Evolutionary conservation across 2,329 filamentous ascomycete genomes (phyloP).

Genomic region (Pseudocercospora eumusae): DNA sequence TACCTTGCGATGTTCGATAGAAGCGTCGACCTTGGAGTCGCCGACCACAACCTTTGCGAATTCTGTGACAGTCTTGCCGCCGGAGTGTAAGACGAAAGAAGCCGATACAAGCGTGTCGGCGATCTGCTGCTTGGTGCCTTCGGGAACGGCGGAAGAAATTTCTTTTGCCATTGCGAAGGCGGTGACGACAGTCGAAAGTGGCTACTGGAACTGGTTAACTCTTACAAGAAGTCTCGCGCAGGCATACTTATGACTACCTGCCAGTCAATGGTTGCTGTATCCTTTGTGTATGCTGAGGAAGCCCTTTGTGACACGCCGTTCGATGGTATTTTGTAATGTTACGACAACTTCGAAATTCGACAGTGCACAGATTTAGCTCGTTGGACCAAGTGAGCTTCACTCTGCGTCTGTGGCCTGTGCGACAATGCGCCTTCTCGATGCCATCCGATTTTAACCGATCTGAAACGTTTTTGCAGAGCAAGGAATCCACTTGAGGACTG

Average conservation of each 20-base stretch:
- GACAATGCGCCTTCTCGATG: not conserved
- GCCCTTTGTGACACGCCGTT: not conserved
- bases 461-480: not conserved
- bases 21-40: conserved; percentile 10
- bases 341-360: not conserved
- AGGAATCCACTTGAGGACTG: not conserved
- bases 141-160: conserved; percentile 11
- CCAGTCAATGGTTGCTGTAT: not conserved
- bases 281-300: not conserved
- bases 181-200: not conserved
- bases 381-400: conserved; percentile 2
- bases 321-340: not conserved
- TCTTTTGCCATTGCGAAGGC: conserved; percentile 11
- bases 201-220: not conserved
- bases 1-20: conserved; percentile 15
- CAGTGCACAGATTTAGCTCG: not conserved
- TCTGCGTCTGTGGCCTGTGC: not conserved
- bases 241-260: not conserved
- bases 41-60: conserved; percentile 17
- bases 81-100: conserved; percentile 18
- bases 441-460: not conserved
- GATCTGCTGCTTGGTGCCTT: conserved; percentile 14
- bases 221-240: not conserved
- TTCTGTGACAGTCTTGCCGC: conserved; percentile 21
- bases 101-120: conserved; percentile 16